Base-by-base conservation (phyloP, 208 protist genomes). In the Acanthamoeba royreba region DNA sequence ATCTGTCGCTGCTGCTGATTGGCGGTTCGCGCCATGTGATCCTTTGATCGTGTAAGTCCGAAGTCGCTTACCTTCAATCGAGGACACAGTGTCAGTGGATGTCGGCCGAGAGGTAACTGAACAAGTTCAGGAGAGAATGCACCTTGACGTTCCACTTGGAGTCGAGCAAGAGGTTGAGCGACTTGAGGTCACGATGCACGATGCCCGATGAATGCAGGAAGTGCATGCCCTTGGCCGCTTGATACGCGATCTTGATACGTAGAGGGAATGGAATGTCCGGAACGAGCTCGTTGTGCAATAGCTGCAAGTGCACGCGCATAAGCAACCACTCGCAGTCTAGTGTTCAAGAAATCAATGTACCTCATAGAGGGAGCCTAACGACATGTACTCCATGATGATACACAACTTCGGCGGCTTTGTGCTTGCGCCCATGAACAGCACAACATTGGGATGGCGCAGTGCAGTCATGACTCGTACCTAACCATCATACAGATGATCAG, bases 51-150 rank as follows among this genome's bases (percentile, higher is more conserved):
- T 1, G 77, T 87, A 17, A 87, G 43, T 0, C 79, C 79, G 19
- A 87, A 87, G 79, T 87, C 79, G 43, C 19, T n/a, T 17, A 87
- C 79, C 79, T 87, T n/a, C n/a, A n/a, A n/a, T n/a, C n/a, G n/a
- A n/a, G n/a, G n/a, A n/a, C n/a, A n/a, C n/a, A n/a, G n/a, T n/a
- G n/a, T n/a, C n/a, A n/a, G n/a, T 49, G 49, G 38, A 0, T 19
- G 28, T 49, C 79, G n/a, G 69, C 69, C 22, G 40, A 81, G 28
- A 81, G 11, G 13, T 15, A 42, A 9, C 31, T 40, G 13, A 8
- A 19, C 13, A 77, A 77, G n/a, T 77, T 31, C 31, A 77, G 11
- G 13, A 77, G 8, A 11, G 13, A 77, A 42, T 8, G 13, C n/a
- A 31, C 15, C 22, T 19, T 33, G 22, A 77, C 69, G 40, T 81